Evolutionary conservation across 225 moss, liverwort and hornwort species (phyloP), one percentile per base, ranked within the genome.

Genomic region (Thuidium tamariscinum): DNA sequence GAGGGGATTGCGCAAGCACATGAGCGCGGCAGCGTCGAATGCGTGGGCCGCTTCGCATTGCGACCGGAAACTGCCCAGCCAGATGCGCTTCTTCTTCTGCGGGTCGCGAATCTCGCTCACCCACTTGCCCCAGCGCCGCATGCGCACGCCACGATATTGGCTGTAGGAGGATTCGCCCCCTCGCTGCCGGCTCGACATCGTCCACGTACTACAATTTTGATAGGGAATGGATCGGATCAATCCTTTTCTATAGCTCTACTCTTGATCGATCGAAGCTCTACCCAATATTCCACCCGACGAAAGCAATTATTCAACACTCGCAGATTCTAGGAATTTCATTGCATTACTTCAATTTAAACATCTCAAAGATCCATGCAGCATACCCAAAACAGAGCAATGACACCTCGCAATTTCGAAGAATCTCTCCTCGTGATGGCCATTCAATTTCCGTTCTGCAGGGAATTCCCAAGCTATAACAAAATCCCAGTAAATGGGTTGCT

Each of bases 81-180:
- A 93, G 22, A 91, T 93, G 65, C 93, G 93, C 41, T 84, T 89
- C 88, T 67, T 89, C 63, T 78, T 88, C 39, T 80, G 88, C 3
- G 93, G 87, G 39, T 91, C 91, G 11, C 93, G 88, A 29, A 93
- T 85, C 68, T 93, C 93, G 15, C 90, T 87, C 20, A 93, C 91
- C 90, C 91, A 93, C 21, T 93, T 93, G 44, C 93, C 93, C 93
- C 93, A 93, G 5, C 85, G 51, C 62, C 93, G 89, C 88, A 90
- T 74, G 23, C 93, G 79, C 29, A 93, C 93, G 6, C 93, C 91
- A 20, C 90, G 88, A 72, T 89, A 93, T 57, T 87, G 68, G 34
- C 84, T 86, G 17, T 80, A 46, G 37, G 83, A 34, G 46, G 86
- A 79, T 27, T 90, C 83, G 12, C 84, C 62, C 37, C 86, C 83